Percentiles rank a stretch among this genome's conserved stretches.
Evolutionary conservation across 371 early-diverging fungal genomes (phyloP).

Genomic region (Sanchytrium tribonematis): DNA sequence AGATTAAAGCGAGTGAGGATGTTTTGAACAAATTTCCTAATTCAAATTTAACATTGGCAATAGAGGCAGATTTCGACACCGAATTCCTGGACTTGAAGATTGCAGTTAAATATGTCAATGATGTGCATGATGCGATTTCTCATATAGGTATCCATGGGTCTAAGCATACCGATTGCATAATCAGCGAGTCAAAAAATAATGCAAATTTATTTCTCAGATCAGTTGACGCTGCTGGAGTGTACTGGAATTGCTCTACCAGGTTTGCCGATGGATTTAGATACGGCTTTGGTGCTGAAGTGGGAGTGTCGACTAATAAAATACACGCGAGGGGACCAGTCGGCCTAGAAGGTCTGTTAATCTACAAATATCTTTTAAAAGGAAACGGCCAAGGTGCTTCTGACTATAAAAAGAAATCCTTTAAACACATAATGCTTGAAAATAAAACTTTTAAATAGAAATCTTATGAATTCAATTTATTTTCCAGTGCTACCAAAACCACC

Average conservation of each 20-base stretch:
- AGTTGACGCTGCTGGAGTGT: slow-evolving; percentile 87
- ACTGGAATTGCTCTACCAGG: slow-evolving; percentile 79
- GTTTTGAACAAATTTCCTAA: neutral
- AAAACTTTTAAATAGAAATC: too few species aligned
- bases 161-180: slow-evolving; percentile 75
- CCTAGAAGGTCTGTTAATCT: slow-evolving; percentile 74
- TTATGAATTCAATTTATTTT: too few species aligned
- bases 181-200: slow-evolving; percentile 37
- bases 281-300: slow-evolving; percentile 88
- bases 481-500: too few species aligned
- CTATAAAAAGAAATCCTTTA: too few species aligned
- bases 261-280: slow-evolving; percentile 94
- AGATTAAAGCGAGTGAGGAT: neutral
- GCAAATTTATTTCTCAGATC: slow-evolving; percentile 58
- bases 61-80: slow-evolving; percentile 27
- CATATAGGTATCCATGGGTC: slow-evolving; percentile 75
- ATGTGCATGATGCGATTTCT: slow-evolving; percentile 44
- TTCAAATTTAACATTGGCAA: neutral
- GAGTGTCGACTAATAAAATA: slow-evolving; percentile 78
- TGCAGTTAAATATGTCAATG: slow-evolving; percentile 44
- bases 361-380: slow-evolving; percentile 72
- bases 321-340: slow-evolving; percentile 93
- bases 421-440: too few species aligned
- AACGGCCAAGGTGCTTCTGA: slow-evolving; percentile 32
- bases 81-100: slow-evolving; percentile 64